These are phyloP conservation scores for Pichia cabralensis DNA, from an alignment of 805 yeast genomes.

Conservation along the genomic window DNA sequence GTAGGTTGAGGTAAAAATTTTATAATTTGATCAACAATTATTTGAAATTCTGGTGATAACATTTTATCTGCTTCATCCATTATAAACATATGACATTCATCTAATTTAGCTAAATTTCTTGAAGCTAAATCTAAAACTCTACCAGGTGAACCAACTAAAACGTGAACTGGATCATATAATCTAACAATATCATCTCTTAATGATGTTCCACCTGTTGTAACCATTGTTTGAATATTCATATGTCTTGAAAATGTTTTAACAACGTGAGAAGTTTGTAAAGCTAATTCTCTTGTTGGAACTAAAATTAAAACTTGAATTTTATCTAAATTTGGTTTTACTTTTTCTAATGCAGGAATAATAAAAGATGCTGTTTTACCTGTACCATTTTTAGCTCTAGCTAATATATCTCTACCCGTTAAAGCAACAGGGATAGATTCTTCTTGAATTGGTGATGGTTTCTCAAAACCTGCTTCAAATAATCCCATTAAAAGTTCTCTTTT, in stretches of 20 bases:
- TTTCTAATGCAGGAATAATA: conserved; percentile 86
- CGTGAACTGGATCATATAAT: conserved; percentile 86
- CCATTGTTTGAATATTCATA: conserved; percentile 88
- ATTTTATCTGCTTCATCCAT: conserved; percentile 99
- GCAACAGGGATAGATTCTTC: conserved; percentile 97
- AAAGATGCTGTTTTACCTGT: conserved; percentile 99
- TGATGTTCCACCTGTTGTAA: conserved; percentile 95
- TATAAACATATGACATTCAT: conserved; percentile 77
- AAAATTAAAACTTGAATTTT: conserved; percentile 87
- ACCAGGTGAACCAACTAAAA: conserved; percentile 96
- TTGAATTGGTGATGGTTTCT: conserved; percentile 95
- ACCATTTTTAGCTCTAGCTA: conserved; percentile 97
- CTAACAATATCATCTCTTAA: conserved; percentile 90
- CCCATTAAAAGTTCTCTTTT: conserved; percentile 96
- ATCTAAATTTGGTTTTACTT: conserved; percentile 70
- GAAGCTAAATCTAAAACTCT: conserved; percentile 91
- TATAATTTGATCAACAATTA: conserved; percentile 78
- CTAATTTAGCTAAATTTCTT: conserved; percentile 76
- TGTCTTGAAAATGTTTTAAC: conserved; percentile 94
- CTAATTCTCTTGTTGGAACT: conserved; percentile 97
- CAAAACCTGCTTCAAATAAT: conserved; percentile 97
- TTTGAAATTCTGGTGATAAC: conserved; percentile 82
- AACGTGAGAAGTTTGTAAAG: conserved; percentile 94
- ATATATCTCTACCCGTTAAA: conserved; percentile 85
- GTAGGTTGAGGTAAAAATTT: conserved; percentile 54